Conservation (phyloP, 257 asterid species). For the Verbascum thapsus region DNA sequence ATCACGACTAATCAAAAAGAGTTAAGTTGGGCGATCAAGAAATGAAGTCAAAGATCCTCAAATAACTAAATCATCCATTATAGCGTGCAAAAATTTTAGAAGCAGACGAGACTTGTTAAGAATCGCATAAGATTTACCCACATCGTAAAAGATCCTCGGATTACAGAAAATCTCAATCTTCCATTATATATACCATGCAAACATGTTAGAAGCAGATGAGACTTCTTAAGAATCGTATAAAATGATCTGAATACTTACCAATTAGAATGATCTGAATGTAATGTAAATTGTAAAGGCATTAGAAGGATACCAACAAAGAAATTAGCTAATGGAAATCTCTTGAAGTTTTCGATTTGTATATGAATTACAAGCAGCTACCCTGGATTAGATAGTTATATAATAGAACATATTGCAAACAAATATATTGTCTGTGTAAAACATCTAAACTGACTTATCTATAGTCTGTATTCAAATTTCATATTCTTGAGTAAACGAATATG, state of each 20-base stretch:
- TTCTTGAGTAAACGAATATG: no score
- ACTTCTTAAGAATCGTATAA: no score
- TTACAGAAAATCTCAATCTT: no score
- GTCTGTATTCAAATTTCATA: no score
- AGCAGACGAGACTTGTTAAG: no score
- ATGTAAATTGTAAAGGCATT: not conserved
- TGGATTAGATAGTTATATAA: not conserved
- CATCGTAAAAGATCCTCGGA: no score
- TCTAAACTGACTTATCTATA: not conserved
- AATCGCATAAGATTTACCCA: no score
- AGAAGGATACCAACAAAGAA: not conserved
- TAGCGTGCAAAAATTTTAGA: no score
- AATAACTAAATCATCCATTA: no score
- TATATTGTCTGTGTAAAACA: not conserved
- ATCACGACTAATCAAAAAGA: not conserved
- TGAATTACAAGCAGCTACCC: constrained; percentile 2
- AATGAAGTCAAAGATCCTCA: not conserved
- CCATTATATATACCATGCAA: no score
- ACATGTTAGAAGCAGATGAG: no score
- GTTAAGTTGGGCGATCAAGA: not conserved
- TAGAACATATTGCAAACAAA: not conserved
- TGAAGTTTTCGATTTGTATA: not conserved
- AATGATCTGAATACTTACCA: constrained; percentile 57
- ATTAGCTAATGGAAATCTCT: not conserved
- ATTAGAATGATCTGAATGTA: constrained; percentile 42